A percentile compares a stretch with the other conserved stretches of the same genome.
phyloP scores from a whole-genome alignment of 2,329 filamentous ascomycete genomes.

The Fusarium succisae region DNA sequence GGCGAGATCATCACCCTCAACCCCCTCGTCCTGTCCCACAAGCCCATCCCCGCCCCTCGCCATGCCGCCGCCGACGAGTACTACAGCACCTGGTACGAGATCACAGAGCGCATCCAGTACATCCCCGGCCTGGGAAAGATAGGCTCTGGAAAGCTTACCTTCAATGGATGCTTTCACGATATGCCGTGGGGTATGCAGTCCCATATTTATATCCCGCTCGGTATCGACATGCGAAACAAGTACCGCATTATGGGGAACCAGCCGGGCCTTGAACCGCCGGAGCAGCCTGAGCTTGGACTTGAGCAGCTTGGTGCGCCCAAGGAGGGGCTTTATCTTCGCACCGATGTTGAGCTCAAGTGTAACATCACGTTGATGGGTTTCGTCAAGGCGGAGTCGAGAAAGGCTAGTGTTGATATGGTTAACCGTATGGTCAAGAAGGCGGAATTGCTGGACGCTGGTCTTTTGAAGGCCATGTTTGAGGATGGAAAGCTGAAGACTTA shows the following conservation, averaged over 20 bases:
- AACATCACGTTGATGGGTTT: constrained; percentile 72
- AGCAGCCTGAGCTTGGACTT: constrained; percentile 69
- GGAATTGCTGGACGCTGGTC: constrained; percentile 72
- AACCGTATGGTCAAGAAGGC: constrained; percentile 76
- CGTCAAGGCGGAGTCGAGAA: constrained; percentile 73
- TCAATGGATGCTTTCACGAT: constrained; percentile 77
- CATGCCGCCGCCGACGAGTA: constrained; percentile 75
- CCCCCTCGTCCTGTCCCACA: constrained; percentile 71
- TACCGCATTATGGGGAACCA: constrained; percentile 76
- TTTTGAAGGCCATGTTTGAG: constrained; percentile 73
- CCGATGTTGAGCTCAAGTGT: constrained; percentile 76
- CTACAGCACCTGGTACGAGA: constrained; percentile 80
- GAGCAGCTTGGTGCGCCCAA: constrained; percentile 66
- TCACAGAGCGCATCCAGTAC: constrained; percentile 74
- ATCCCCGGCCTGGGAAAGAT: constrained; percentile 72
- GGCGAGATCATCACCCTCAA: constrained; percentile 77
- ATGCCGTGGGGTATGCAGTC: constrained; percentile 78
- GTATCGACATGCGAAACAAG: constrained; percentile 72
- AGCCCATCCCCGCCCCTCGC: constrained; percentile 72
- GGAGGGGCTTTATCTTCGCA: constrained; percentile 73
- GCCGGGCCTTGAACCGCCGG: constrained; percentile 69
- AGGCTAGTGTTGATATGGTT: constrained; percentile 74
- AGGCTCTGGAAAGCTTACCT: constrained; percentile 71
- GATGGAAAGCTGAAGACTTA: constrained; percentile 70
- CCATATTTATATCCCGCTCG: constrained; percentile 75